Base-by-base conservation (phyloP, 495 filamentous ascomycete genomes). In the Xylaria venustula region DNA sequence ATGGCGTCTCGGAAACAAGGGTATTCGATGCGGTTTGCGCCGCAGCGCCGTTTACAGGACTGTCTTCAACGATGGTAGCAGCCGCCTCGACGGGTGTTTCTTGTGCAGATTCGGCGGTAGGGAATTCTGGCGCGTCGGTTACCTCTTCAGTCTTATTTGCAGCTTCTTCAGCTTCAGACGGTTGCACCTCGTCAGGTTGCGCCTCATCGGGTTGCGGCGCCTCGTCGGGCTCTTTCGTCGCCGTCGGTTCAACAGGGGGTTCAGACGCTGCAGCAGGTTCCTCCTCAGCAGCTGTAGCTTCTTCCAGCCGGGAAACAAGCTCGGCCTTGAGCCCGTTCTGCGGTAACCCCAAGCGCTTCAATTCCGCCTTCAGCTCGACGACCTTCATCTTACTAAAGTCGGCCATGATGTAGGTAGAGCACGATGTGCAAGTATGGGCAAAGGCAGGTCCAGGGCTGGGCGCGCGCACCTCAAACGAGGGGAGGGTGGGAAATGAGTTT, bases 341-440 rank as follows among this genome's bases (percentile, higher is more conserved):
- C 0, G 82, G 70, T 5, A 87, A 70, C 2, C 81, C 80, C 17
- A 85, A 78, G 32, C 73, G 75, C 70, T 83, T 87, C 17, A 88
- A 72, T 68, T 86, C 81, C 22, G 75, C 77, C 55, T 80, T 81
- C 15, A 88, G 74, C 64, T 88, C 83, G 11, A 81, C 72, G 32
- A 88, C 85, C 64, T 83, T 88, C 50, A 86, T 69, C 53, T 76
- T 81, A 48, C 72, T 79, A 70, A 79, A 86, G 64, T 87, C 81
- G 74, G 84, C 81, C 75, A 78, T 81, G 46, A 53, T 71, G 54
- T 57, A 26, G 17, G 36, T 40, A 14, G 56, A 20, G 7, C 7
- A 36, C 17, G 4, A 23, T 44, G 30, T 30, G 30, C 45, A 26
- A 22, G 20, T 50, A 22, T 17, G 40, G 19, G 57, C 17, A 41